Evolutionary conservation across 148 eudicot genomes (phyloP), one percentile per base, ranked within the genome.

Genomic region (Arbutus unedo): DNA sequence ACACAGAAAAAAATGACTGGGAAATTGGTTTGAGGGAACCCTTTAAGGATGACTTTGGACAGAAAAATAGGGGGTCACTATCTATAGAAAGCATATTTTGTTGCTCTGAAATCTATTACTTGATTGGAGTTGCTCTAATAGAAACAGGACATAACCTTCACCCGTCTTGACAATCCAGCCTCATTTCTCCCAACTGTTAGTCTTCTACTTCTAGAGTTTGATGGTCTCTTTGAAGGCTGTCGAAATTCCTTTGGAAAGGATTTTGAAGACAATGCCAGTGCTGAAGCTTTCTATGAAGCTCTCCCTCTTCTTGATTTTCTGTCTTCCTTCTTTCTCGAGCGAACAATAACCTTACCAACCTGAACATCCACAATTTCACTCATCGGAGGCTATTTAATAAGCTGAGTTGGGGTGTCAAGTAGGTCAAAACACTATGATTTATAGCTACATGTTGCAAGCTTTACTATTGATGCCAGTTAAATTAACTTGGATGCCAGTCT

Each of bases 111-210:
- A 19, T 31, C 38, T 31, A 31, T 31, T 31, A 19, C 9, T 59
- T 6, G 23, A 59, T 5, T 59, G 23, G 64, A 59, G 64, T 18
- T 59, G 3, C 64, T 59, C 64, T 31, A 19, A 81, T 25, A 56
- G 81, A 81, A 83, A 82, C 19, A 55, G 67, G 50, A 85, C 81
- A 78, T 83, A 78, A 95, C 98, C 98, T 93, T 95, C 51, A 95
- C 88, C 50, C 92, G 94, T 44, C 68, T 76, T 6, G 97, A 85
- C 94, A 95, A 86, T 78, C 93, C 94, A 11, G 96, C 97, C 84
- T 95, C 97, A 84, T 90, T 95, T 85, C 87, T 92, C 45, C 89
- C 84, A 81, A 92, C 16, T 43, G 64, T 81, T 62, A 41, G 68
- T 82, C 93, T 89, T 88, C 85, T 88, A 23, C 85, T 82, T 76